Base-by-base conservation (phyloP, 306 rosid species). In the Arachis stenosperma region DNA sequence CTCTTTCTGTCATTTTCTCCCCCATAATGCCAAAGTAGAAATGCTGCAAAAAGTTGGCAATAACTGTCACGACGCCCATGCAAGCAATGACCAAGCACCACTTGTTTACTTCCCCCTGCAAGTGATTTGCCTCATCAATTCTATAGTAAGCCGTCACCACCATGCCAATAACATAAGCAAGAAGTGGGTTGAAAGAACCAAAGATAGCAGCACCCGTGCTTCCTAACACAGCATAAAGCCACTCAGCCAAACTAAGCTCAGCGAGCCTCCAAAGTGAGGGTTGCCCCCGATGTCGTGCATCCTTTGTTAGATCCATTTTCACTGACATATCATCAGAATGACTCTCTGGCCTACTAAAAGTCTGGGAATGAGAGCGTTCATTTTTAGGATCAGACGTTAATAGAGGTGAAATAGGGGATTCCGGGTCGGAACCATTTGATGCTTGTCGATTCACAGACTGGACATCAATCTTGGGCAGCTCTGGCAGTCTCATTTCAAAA, bases 1-100 rank as follows among this genome's bases (percentile, higher is more conserved):
- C 99, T 71, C 99, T 89, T 71, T 95, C 99, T 8, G 99, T 95
- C 99, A 95, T 95, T 85, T 95, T 95, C 90, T 95, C 99, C 71
- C 99, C 99, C 99, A 95, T 95, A 55, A 95, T 95, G 69, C 99
- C 99, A 67, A 95, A 95, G 88, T 95, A 95, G 84, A 95, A 95
- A 84, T 95, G 99, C 84, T 95, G 99, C 84, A 95, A 83, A 82
- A 95, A 95, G 84, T 95, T 95, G 84, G 99, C 99, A 77, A 95
- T 82, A 41, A 95, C 99, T 48, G 99, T 95, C 71, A 91, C 96
- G 46, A 95, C 46, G 61, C 99, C 99, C 98, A 95, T 95, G 89
- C 96, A 83, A 56, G 93, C 99, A 88, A 95, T 95, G 81, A 95
- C 83, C 87, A 95, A 84, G 89, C 98, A 91, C 98, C 96, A 91